A percentile compares a stretch with the other conserved stretches of the same genome.
Conservation (phyloP, 805 yeast genomes). For the Yarrowia yakushimensis region DNA sequence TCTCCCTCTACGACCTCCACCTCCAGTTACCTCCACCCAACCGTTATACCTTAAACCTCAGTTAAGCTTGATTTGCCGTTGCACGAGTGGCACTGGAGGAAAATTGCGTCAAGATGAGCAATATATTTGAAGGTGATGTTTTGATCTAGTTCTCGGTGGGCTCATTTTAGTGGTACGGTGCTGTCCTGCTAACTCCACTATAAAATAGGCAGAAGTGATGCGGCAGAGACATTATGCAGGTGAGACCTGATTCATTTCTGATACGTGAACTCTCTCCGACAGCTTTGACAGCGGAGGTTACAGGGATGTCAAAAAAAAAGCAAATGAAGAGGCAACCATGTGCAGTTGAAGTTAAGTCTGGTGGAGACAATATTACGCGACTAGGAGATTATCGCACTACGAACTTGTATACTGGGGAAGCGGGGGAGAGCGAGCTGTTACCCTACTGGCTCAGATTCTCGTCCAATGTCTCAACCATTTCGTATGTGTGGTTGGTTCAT, state of each 20-base stretch:
- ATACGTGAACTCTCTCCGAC: not conserved
- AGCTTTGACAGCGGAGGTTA: not conserved
- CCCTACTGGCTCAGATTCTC: not conserved
- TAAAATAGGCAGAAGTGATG: not conserved
- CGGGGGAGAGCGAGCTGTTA: too few species aligned
- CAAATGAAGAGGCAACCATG: not conserved
- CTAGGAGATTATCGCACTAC: not conserved
- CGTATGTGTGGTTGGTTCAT: not conserved
- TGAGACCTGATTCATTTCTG: not conserved
- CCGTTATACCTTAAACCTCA: conserved; percentile 5
- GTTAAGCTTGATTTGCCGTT: not conserved
- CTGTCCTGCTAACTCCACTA: too few species aligned
- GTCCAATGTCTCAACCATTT: not conserved
- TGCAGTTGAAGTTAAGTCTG: not conserved
- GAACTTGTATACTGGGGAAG: too few species aligned
- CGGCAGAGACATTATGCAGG: not conserved
- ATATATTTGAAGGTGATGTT: too few species aligned
- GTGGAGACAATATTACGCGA: not conserved
- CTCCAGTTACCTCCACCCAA: not conserved
- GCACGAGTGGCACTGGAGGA: not conserved
- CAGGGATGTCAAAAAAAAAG: not conserved
- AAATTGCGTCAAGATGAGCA: too few species aligned
- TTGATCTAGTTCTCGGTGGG: too few species aligned
- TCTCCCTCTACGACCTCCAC: not conserved
- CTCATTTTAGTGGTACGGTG: too few species aligned